Conservation (phyloP, 1,284 basidiomycete species). For the Ustilago shanxiensis region DNA sequence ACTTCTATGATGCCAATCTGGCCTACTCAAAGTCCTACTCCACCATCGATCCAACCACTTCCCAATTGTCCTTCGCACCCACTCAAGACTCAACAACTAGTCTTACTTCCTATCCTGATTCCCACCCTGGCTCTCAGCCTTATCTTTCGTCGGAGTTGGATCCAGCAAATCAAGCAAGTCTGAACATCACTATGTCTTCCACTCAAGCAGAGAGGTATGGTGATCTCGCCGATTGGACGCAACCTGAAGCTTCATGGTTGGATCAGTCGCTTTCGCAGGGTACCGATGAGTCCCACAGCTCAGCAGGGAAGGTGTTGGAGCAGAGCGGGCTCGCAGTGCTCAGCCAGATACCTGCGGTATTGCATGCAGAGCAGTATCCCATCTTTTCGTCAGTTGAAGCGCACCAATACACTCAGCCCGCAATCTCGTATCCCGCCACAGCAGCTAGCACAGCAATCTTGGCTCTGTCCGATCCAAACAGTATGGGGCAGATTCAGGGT, state of each 20-base stretch:
- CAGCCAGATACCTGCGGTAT: not conserved
- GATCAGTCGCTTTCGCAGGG: constrained; percentile 1
- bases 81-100: not conserved
- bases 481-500: constrained; percentile 18
- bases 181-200: constrained; percentile 9
- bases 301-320: not conserved
- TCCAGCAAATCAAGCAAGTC: constrained; percentile 11
- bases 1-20: not conserved
- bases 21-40: not conserved
- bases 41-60: not conserved
- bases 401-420: not conserved
- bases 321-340: not conserved
- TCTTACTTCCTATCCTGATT: not conserved
- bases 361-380: not conserved
- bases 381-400: not conserved
- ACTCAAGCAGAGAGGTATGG: constrained; percentile 1
- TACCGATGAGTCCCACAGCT: not conserved
- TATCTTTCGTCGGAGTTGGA: constrained; percentile 3
- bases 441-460: constrained; percentile 23
- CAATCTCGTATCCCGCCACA: not conserved
- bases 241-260: constrained; percentile 20
- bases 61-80: not conserved
- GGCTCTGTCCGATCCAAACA: constrained; percentile 20
- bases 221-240: constrained; percentile 22
- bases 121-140: not conserved